Evolutionary conservation across 495 filamentous ascomycete species (phyloP).

Genomic region (Lepidopterella palustris): DNA sequence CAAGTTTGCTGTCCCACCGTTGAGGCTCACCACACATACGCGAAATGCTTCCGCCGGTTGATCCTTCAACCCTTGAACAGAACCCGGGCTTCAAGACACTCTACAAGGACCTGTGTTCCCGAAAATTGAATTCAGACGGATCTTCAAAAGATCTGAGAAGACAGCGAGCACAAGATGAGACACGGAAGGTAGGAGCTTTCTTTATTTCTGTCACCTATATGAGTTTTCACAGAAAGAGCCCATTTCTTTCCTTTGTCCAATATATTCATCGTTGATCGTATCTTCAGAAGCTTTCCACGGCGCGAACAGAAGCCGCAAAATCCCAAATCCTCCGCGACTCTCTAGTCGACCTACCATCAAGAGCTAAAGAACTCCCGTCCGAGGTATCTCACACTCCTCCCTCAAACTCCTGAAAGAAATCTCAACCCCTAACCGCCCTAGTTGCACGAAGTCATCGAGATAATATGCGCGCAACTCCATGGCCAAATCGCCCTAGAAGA

Average conservation of each 20-base stretch:
- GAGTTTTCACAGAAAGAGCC: background rate
- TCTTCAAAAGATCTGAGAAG: conserved; percentile 34
- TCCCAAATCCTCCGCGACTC: conserved; percentile 16
- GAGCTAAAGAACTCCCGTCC: conserved; percentile 12
- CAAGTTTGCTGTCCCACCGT: too few species aligned
- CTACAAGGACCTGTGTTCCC: conserved; percentile 33
- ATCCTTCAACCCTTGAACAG: conserved; percentile 22
- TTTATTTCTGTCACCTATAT: background rate
- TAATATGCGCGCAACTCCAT: conserved; percentile 24
- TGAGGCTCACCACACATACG: too few species aligned
- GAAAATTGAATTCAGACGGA: conserved; percentile 36
- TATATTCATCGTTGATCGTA: background rate
- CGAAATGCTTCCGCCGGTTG: conserved; percentile 38
- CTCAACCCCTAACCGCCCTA: background rate
- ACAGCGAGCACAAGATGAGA: conserved; percentile 28
- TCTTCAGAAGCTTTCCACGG: conserved; percentile 20
- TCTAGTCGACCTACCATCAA: conserved; percentile 22
- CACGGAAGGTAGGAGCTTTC: conserved; percentile 22
- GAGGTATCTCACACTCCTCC: conserved; percentile 6
- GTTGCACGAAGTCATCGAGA: conserved; percentile 30
- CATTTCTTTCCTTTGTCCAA: background rate
- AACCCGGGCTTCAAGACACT: conserved; percentile 38
- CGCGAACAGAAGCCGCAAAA: background rate
- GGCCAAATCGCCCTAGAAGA: conserved; percentile 22
- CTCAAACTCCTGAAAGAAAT: background rate